Conservation (phyloP, 2,329 filamentous ascomycete genomes). For the Neonectria hederae region DNA sequence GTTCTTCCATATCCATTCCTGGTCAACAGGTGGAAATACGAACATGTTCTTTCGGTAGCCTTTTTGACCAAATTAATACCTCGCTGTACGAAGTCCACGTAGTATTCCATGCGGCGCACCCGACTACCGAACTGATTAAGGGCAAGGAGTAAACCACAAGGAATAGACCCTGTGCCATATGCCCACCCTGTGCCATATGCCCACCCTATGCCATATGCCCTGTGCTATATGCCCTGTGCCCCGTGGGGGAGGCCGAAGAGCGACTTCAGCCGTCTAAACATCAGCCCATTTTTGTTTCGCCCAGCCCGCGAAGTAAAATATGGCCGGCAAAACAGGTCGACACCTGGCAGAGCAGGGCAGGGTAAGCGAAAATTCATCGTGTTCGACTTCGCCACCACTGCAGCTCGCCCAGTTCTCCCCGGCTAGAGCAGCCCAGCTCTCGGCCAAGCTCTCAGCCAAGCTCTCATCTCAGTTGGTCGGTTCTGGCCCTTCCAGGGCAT, state of each 20-base stretch:
- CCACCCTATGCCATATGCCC: neutral
- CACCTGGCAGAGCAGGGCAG: neutral
- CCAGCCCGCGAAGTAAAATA: neutral
- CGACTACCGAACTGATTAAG: neutral
- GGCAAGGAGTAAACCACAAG: neutral
- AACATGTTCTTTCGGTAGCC: neutral
- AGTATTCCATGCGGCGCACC: neutral
- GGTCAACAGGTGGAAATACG: neutral
- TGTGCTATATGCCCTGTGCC: neutral
- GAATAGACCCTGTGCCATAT: neutral
- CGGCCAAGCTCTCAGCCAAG: neutral
- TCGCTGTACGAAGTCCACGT: neutral
- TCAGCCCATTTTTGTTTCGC: slow-evolving; percentile 1
- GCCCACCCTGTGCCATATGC: neutral
- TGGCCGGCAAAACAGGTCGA: neutral
- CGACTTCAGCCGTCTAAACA: neutral
- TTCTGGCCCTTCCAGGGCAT: neutral
- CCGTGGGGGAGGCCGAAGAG: neutral
- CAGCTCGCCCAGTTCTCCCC: neutral
- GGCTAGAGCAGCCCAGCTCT: neutral
- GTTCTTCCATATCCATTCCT: neutral
- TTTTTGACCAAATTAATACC: neutral
- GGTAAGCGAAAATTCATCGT: neutral
- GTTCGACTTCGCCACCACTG: neutral
- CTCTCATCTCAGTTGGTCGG: neutral